These are phyloP conservation scores for Tricholoma saponaceum DNA, from an alignment of 768 basidiomycete species.

Conservation along the genomic window DNA sequence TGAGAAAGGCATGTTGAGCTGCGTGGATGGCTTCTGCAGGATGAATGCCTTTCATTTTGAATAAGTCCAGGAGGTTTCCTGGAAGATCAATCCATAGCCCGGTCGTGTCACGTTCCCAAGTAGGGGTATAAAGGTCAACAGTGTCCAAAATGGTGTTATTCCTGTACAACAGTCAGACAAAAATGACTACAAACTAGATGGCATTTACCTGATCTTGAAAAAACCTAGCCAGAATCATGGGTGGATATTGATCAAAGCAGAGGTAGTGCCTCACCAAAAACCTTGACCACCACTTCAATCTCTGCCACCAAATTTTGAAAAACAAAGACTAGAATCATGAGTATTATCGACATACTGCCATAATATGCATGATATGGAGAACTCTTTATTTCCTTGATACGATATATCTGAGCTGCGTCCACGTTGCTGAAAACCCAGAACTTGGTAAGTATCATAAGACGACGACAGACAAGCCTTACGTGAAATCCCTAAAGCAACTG, in stretches of 20 bases:
- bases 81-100: constrained; percentile 83
- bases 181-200: neutral
- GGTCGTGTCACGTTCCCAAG: constrained; percentile 69
- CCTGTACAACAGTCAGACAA: constrained; percentile 26
- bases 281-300: constrained; percentile 59
- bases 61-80: constrained; percentile 41
- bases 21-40: constrained; percentile 82
- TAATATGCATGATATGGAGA: constrained; percentile 61
- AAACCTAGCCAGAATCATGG: constrained; percentile 45
- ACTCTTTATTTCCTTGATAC: constrained; percentile 61
- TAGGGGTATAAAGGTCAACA: constrained; percentile 73
- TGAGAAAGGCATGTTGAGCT: constrained; percentile 80
- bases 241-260: neutral
- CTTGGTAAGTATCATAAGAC: neutral
- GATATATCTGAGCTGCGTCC: constrained; percentile 71
- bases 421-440: constrained; percentile 49
- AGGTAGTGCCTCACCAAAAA: constrained; percentile 56
- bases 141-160: constrained; percentile 65
- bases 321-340: neutral
- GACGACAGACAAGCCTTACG: constrained; percentile 38
- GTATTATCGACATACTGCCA: constrained; percentile 50
- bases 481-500: constrained; percentile 54
- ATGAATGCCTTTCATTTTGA: constrained; percentile 52
- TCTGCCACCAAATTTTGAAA: constrained; percentile 32
- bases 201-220: constrained; percentile 65